A percentile compares a stretch with the other conserved stretches of the same genome.
Conservation (phyloP, 805 yeast species). For the Candida glaebosa region DNA sequence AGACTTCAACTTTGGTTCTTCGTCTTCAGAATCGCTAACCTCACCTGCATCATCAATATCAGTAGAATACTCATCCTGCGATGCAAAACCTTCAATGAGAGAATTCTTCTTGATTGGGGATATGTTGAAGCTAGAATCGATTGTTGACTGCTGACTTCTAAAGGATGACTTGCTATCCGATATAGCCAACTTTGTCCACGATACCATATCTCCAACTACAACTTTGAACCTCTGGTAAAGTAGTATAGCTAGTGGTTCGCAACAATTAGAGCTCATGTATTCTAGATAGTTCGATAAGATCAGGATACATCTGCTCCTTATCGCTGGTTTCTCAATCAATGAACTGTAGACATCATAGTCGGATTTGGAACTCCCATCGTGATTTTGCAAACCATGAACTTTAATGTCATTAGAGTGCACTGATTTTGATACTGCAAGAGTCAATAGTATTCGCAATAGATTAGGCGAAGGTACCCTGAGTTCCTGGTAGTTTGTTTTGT, state of each 20-base stretch:
- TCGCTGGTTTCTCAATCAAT: conserved; percentile 13
- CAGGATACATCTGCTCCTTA: conserved; percentile 16
- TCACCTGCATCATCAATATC: conserved; percentile 2
- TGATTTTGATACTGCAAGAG: conserved; percentile 16
- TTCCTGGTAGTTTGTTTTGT: background rate
- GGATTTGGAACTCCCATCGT: conserved; percentile 19
- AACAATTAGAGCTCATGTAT: conserved; percentile 4
- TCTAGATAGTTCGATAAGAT: conserved; percentile 10
- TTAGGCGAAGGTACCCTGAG: conserved; percentile 20
- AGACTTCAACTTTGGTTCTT: conserved; percentile 3
- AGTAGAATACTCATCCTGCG: background rate
- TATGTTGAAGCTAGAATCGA: background rate
- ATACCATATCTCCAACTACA: conserved; percentile 1
- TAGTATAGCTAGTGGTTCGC: conserved; percentile 4
- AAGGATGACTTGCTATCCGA: background rate
- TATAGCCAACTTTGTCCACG: background rate
- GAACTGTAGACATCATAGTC: conserved; percentile 9
- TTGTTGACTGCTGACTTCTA: background rate
- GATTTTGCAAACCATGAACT: conserved; percentile 18
- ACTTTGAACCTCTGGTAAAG: background rate
- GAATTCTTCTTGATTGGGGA: background rate
- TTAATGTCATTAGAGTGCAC: conserved; percentile 6
- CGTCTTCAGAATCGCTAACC: conserved; percentile 14
- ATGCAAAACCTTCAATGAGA: background rate
- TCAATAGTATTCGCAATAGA: conserved; percentile 26